Conservation (phyloP, 2,329 filamentous ascomycete genomes). For the Sporothrix luriei region DNA sequence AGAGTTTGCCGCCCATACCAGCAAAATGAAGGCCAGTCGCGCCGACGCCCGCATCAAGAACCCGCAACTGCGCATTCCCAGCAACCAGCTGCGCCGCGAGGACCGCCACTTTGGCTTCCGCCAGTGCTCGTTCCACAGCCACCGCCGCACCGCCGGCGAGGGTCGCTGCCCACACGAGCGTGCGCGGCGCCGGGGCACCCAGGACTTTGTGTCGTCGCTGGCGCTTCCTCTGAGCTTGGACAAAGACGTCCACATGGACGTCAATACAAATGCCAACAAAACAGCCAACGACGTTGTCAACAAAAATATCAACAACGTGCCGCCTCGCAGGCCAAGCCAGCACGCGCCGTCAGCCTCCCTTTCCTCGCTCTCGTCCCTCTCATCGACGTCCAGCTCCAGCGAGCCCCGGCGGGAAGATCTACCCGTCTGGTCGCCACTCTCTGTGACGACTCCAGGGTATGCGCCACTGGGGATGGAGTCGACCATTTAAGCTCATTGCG, state of each 20-base stretch:
- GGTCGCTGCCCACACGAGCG: constrained; percentile 54
- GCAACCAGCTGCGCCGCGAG: constrained; percentile 58
- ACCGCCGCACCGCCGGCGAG: constrained; percentile 58
- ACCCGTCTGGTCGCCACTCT: constrained; percentile 31
- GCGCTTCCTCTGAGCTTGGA: background rate
- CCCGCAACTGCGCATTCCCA: constrained; percentile 60
- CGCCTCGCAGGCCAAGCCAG: background rate
- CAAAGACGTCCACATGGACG: no score
- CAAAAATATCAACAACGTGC: background rate
- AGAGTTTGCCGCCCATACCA: constrained; percentile 57
- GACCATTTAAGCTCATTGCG: constrained; percentile 26
- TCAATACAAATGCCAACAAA: no score
- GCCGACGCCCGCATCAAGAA: constrained; percentile 61
- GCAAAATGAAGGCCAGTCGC: constrained; percentile 55
- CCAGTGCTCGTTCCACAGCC: constrained; percentile 63
- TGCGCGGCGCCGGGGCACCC: background rate
- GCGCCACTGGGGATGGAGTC: constrained; percentile 34
- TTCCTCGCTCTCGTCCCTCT: background rate
- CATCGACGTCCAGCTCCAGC: background rate
- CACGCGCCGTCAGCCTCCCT: background rate
- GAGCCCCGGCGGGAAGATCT: constrained; percentile 31
- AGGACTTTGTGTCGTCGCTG: background rate
- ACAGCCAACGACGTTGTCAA: no score
- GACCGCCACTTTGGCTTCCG: constrained; percentile 63
- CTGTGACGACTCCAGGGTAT: constrained; percentile 26